Base-by-base conservation (phyloP, 495 filamentous ascomycete genomes). In the Penicillium turbatum region DNA sequence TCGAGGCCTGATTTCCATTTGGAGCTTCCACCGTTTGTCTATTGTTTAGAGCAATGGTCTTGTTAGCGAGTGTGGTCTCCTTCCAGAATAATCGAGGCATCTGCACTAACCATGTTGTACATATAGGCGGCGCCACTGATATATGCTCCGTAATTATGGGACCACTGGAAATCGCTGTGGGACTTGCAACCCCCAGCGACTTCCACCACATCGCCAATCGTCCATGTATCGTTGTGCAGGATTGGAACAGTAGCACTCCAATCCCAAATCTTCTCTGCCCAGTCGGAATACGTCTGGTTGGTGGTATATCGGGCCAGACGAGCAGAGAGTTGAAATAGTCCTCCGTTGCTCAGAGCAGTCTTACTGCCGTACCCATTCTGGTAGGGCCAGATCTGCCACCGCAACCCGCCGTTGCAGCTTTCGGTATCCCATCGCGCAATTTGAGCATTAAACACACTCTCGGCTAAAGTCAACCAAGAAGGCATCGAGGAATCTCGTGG, bases 231-330 rank as follows among this genome's bases (percentile, higher is more conserved):
- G 3, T 65, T 69, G 21, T 74, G 58, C 45, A 91, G 73, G 48
- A 90, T 71, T 0, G 81, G 77, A 5, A 79, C 24, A 29, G 21
- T 37, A 60, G 57, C 56, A 43, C 78, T 78, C 88, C 88, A 92
- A 49, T 89, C 79, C 72, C 80, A 92, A 34, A 83, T 76, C n/a
- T n/a, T n/a, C n/a, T 80, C 75, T 1, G 86, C 88, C 88, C 86
- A 90, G 1, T 82, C 65, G 13, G 79, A 75, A 60, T 90, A 90
- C 0, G 85, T 87, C 27, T 74, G 61, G 59, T 92, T 89, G 12
- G 76, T 72, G 5, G 87, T 91, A 62, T 88, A 90, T 26, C 81
- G 73, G 1, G 85, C 88, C 11, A 92, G 71, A 8, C 88, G 80
- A 9, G 88, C 80, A 11, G 80, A 83, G 7, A 92, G 69, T 57